These are phyloP conservation scores for Brettanomyces nanus DNA, from an alignment of 805 yeast genomes.

Conservation along the genomic window DNA sequence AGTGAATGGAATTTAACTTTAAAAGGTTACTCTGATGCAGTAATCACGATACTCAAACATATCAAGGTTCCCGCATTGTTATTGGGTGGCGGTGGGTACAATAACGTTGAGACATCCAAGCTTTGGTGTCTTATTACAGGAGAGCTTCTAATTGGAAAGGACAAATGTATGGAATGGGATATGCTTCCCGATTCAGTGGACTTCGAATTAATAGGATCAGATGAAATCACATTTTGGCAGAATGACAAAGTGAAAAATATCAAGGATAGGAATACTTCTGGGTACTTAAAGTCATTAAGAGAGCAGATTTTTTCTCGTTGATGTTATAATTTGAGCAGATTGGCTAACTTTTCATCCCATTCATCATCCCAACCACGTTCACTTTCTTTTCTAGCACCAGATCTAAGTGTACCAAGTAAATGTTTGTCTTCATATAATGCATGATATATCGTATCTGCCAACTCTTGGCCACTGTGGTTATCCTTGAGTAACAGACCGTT, in stretches of 20 bases:
- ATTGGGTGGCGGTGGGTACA: conserved; percentile 77
- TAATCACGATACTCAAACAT: conserved; percentile 23
- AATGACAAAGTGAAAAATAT: conserved; percentile 24
- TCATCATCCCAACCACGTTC: conserved; percentile 62
- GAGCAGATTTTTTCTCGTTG: conserved; percentile 6
- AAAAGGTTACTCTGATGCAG: conserved; percentile 33
- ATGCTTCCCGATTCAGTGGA: conserved; percentile 48
- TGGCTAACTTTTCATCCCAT: conserved; percentile 51
- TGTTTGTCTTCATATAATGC: conserved; percentile 22
- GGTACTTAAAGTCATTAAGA: conserved; percentile 22
- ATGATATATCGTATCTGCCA: conserved; percentile 31
- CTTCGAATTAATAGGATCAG: conserved; percentile 11
- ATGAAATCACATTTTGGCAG: conserved; percentile 17
- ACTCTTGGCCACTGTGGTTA: conserved; percentile 30
- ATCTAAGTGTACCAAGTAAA: conserved; percentile 33
- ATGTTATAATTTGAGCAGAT: conserved; percentile 14
- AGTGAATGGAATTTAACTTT: conserved; percentile 65
- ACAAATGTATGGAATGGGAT: conserved; percentile 9
- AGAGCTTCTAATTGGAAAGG: conserved; percentile 15
- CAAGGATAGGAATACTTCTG: conserved; percentile 23
- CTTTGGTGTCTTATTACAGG: conserved; percentile 45
- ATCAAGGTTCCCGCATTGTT: conserved; percentile 33
- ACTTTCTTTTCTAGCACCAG: conserved; percentile 73
- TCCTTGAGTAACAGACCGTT: conserved; percentile 58
- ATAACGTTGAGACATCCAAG: conserved; percentile 51